phyloP scores from a whole-genome alignment of 306 rosid genomes.

The Malus fusca region DNA sequence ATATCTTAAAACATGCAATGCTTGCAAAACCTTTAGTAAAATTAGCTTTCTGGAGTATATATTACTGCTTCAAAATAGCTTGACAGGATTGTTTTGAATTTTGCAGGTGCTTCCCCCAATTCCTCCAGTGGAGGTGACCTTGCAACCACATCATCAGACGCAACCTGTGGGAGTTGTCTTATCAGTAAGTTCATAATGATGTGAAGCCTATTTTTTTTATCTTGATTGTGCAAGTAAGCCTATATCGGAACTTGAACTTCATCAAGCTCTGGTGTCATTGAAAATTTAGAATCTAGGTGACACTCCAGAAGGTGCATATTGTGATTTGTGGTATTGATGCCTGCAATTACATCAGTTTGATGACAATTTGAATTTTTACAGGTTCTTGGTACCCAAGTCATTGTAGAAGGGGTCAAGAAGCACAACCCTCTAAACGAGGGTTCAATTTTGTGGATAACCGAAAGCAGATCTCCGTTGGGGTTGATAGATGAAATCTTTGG shows the following conservation, averaged over 20 bases:
- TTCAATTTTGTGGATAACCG: constrained; percentile 83
- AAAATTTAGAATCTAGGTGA: constrained; percentile 2
- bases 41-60: constrained; percentile 3
- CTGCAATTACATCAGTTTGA: constrained; percentile 3
- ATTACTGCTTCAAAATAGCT: background rate
- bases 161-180: constrained; percentile 69
- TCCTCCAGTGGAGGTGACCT: constrained; percentile 50
- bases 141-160: constrained; percentile 63
- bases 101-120: constrained; percentile 70
- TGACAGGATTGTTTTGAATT: constrained; percentile 15
- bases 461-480: constrained; percentile 60
- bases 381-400: constrained; percentile 61
- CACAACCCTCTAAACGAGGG: constrained; percentile 84
- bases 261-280: background rate
- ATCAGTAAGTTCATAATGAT: constrained; percentile 51
- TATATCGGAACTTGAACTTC: background rate
- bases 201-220: background rate
- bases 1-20: background rate
- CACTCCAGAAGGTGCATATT: background rate
- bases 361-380: constrained; percentile 28
- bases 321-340: background rate
- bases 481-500: constrained; percentile 89
- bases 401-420: constrained; percentile 80
- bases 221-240: background rate
- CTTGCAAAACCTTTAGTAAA: constrained; percentile 3